phyloP scores from a whole-genome alignment of 257 asterid genomes.

The Lithospermum erythrorhizon region DNA sequence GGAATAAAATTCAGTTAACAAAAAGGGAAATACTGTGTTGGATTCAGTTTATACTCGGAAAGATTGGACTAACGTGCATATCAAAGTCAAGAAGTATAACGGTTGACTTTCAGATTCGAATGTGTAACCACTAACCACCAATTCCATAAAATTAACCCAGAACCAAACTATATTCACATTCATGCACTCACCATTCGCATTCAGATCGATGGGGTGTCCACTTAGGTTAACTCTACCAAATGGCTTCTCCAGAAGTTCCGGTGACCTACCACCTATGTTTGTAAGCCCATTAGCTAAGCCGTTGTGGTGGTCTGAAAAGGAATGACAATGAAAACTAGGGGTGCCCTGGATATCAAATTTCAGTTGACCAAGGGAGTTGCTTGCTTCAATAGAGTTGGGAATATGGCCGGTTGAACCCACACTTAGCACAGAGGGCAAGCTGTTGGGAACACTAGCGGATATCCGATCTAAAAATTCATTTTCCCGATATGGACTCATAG shows the following conservation, averaged over 20 bases:
- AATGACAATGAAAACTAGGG: constrained; percentile 57
- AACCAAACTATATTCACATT: neutral
- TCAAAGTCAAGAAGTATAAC: neutral
- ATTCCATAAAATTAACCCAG: neutral
- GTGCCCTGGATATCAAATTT: constrained; percentile 48
- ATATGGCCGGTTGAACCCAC: constrained; percentile 46
- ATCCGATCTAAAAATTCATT: constrained; percentile 41
- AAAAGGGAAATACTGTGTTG: no score
- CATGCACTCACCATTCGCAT: constrained; percentile 40
- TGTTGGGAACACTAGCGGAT: constrained; percentile 57
- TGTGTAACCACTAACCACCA: neutral
- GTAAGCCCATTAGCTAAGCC: constrained; percentile 57
- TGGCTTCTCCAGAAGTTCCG: constrained; percentile 50
- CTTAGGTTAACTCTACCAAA: constrained; percentile 45
- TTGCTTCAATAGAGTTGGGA: constrained; percentile 38
- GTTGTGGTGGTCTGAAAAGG: constrained; percentile 76
- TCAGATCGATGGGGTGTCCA: constrained; percentile 54
- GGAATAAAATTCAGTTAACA: neutral
- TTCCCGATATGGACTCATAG: constrained; percentile 37
- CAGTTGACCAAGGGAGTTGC: constrained; percentile 40
- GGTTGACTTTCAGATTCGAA: neutral
- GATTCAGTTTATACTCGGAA: neutral
- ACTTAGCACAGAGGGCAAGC: constrained; percentile 44
- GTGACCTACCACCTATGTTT: constrained; percentile 38
- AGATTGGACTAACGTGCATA: neutral